A percentile compares a stretch with the other conserved stretches of the same genome.
Evolutionary conservation across 805 yeast genomes (phyloP).

Genomic region (Myxozyma neglecta): DNA sequence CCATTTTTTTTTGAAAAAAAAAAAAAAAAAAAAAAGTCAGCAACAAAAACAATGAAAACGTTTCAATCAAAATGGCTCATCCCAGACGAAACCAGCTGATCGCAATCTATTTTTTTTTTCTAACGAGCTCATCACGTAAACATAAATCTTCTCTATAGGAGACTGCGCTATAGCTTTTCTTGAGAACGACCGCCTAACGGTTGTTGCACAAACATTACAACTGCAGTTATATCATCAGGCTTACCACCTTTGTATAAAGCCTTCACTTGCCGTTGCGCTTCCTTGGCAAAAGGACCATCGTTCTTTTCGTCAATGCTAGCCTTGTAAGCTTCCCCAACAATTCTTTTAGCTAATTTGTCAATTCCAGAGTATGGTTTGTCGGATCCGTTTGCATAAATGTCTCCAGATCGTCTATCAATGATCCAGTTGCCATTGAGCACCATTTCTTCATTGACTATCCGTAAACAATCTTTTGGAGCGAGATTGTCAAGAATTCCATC

Average conservation of each 20-base stretch:
- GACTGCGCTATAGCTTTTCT: neutral
- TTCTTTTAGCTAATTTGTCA: conserved; percentile 50
- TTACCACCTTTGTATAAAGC: conserved; percentile 84
- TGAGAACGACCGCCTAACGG: conserved; percentile 12
- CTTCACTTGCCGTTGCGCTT: conserved; percentile 62
- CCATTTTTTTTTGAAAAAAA: neutral
- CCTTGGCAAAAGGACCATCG: conserved; percentile 86
- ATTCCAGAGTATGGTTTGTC: conserved; percentile 40
- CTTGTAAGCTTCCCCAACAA: conserved; percentile 66
- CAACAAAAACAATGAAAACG: neutral
- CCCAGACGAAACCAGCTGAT: neutral
- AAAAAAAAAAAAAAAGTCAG: neutral
- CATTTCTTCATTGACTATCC: conserved; percentile 60
- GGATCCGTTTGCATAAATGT: conserved; percentile 8
- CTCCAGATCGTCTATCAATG: conserved; percentile 24
- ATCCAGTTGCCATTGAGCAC: conserved; percentile 40
- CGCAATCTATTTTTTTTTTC: neutral
- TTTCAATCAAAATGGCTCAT: neutral
- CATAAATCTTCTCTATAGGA: neutral
- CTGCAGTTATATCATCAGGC: conserved; percentile 89
- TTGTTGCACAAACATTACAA: conserved; percentile 60
- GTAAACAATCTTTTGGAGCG: conserved; percentile 66
- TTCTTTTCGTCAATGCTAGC: conserved; percentile 70
- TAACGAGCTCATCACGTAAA: neutral
- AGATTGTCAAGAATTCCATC: conserved; percentile 94